These are phyloP conservation scores for Coccomyxa sp. DNA, from an alignment of 139 green algal genomes.

Conservation along the genomic window DNA sequence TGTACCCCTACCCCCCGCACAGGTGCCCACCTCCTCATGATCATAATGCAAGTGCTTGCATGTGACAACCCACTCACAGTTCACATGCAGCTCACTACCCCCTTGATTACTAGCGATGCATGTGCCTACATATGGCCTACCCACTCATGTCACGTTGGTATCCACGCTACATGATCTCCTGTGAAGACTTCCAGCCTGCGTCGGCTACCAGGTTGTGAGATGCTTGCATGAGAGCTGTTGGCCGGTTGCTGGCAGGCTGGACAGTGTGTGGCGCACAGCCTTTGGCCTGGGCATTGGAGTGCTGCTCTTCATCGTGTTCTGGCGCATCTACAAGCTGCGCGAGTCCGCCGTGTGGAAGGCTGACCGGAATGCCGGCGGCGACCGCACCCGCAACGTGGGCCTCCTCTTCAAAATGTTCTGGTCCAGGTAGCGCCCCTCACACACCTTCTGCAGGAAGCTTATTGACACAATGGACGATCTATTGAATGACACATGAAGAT, in stretches of 20 bases:
- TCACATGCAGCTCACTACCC: too few species aligned
- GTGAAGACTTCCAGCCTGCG: too few species aligned
- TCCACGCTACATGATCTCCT: too few species aligned
- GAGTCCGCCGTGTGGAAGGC: slow-evolving; percentile 23
- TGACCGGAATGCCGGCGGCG: neutral
- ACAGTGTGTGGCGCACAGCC: slow-evolving; percentile 20
- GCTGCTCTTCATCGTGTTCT: slow-evolving; percentile 4
- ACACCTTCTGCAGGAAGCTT: neutral
- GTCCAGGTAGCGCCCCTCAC: slow-evolving; percentile 3
- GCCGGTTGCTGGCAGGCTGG: slow-evolving; percentile 1
- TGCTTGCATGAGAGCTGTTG: too few species aligned
- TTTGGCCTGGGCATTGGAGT: slow-evolving; percentile 25
- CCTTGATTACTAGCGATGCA: too few species aligned
- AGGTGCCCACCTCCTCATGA: neutral
- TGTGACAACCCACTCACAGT: too few species aligned
- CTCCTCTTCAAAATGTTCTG: neutral
- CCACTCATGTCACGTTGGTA: too few species aligned
- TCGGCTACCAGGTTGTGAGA: too few species aligned
- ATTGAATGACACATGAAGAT: too few species aligned
- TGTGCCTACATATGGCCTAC: too few species aligned
- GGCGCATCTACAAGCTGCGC: slow-evolving; percentile 17
- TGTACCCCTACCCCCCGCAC: neutral
- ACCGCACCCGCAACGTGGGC: slow-evolving; percentile 3
- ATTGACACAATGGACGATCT: too few species aligned
- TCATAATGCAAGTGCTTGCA: neutral